A percentile compares a stretch with the other conserved stretches of the same genome.
Evolutionary conservation across 1,139 yeast genomes (phyloP).

Genomic region (Pichia sp.): DNA sequence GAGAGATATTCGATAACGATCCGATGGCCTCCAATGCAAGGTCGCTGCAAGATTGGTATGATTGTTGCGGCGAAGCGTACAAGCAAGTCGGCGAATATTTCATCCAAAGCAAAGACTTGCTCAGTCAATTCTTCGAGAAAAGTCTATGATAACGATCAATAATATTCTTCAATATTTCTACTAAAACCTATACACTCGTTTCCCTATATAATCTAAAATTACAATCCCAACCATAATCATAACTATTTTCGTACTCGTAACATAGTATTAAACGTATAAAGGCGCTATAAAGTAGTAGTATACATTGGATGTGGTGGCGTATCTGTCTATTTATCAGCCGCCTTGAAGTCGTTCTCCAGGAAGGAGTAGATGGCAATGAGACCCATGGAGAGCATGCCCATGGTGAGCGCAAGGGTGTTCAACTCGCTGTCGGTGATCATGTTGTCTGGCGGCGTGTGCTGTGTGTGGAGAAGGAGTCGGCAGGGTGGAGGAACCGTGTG

Average conservation of each 20-base stretch:
- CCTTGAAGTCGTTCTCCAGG: constrained; percentile 43
- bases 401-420: constrained; percentile 54
- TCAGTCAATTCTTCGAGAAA: constrained; percentile 55
- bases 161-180: not conserved
- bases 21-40: constrained; percentile 28
- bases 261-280: no score
- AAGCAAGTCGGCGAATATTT: constrained; percentile 58
- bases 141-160: constrained; percentile 19
- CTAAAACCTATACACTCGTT: no score
- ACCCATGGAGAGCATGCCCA: constrained; percentile 71
- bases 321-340: not conserved
- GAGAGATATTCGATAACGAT: constrained; percentile 44
- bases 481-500: no score
- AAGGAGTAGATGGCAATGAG: constrained; percentile 60
- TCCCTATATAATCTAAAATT: no score
- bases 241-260: no score
- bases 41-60: constrained; percentile 42
- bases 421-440: constrained; percentile 87
- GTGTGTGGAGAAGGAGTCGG: not conserved
- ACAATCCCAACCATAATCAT: no score
- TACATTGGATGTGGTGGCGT: no score
- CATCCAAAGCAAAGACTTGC: constrained; percentile 51
- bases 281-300: no score
- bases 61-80: constrained; percentile 53
- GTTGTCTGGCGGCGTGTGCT: not conserved